phyloP scores from a whole-genome alignment of 768 basidiomycete genomes.

The Auriscalpium orientale region DNA sequence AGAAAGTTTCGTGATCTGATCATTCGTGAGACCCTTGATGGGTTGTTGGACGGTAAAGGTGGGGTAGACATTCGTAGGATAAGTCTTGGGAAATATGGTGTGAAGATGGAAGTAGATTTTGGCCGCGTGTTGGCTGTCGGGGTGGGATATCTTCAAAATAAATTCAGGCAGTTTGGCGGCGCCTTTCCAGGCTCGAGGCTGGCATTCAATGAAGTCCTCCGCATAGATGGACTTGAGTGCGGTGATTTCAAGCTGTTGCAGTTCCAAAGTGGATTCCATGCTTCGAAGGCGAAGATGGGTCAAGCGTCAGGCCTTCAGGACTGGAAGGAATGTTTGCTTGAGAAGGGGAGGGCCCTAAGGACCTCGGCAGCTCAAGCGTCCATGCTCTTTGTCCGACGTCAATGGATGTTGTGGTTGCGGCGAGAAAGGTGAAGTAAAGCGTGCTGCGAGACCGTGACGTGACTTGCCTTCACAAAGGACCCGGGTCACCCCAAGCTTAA shows the following conservation, averaged over 20 bases:
- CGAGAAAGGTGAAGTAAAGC: not conserved
- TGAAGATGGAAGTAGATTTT: constrained; percentile 62
- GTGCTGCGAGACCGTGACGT: too few species aligned
- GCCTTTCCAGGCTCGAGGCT: constrained; percentile 78
- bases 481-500: too few species aligned
- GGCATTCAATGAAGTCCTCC: constrained; percentile 66
- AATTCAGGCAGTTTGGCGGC: constrained; percentile 69
- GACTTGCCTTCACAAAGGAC: too few species aligned
- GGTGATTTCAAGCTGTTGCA: constrained; percentile 63
- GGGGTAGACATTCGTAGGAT: constrained; percentile 65
- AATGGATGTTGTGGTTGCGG: not conserved
- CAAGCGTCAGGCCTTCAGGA: constrained; percentile 3
- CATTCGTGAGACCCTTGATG: constrained; percentile 46
- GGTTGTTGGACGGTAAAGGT: constrained; percentile 64
- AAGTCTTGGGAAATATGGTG: constrained; percentile 76
- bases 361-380: constrained; percentile 72
- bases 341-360: constrained; percentile 57
- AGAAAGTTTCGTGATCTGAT: constrained; percentile 49
- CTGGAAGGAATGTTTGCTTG: constrained; percentile 33
- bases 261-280: constrained; percentile 73
- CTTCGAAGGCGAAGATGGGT: constrained; percentile 4
- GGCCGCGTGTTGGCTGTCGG: constrained; percentile 44
- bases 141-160: constrained; percentile 63
- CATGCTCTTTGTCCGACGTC: constrained; percentile 33
- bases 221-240: constrained; percentile 76